These are phyloP conservation scores for Trichoderma parareesei DNA, from an alignment of 495 filamentous ascomycete genomes.

Conservation along the genomic window DNA sequence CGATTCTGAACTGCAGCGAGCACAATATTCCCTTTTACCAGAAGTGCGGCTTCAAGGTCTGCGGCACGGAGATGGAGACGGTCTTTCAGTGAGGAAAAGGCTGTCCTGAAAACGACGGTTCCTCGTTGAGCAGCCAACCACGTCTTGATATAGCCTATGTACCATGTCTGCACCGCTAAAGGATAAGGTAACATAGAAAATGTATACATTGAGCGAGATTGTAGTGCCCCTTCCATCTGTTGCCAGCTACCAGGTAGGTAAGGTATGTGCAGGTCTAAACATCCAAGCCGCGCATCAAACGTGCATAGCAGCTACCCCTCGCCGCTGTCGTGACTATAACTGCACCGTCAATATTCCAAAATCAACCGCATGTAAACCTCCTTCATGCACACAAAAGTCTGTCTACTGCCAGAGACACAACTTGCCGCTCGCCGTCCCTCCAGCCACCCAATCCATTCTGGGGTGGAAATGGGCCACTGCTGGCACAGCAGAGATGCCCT, in stretches of 20 bases:
- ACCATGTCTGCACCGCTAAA: not conserved
- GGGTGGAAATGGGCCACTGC: slow-evolving; percentile 89
- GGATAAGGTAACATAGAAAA: not conserved
- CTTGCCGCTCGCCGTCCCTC: slow-evolving; percentile 88
- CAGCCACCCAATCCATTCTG: slow-evolving; percentile 82
- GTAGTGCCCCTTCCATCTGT: not conserved
- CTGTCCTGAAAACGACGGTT: not conserved
- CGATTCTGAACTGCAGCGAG: slow-evolving; percentile 35
- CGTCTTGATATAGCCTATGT: not conserved
- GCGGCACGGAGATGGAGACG: not conserved
- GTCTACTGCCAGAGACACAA: slow-evolving; percentile 79
- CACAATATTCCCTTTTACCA: slow-evolving; percentile 38
- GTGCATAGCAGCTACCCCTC: not conserved
- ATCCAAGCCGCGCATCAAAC: not conserved
- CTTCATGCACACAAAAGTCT: not conserved
- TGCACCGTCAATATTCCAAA: no score
- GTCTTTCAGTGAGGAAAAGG: not conserved
- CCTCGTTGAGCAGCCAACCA: not conserved
- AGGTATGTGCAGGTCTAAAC: not conserved
- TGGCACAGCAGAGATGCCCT: slow-evolving; percentile 88
- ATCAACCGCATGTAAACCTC: not conserved
- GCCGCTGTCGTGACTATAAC: no score
- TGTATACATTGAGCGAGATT: no score
- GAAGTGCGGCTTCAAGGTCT: slow-evolving; percentile 2
- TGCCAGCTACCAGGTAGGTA: not conserved